A percentile compares a stretch with the other conserved stretches of the same genome.
Evolutionary conservation across 1,284 basidiomycete species (phyloP).

Genomic region (Coniferiporia weirii): DNA sequence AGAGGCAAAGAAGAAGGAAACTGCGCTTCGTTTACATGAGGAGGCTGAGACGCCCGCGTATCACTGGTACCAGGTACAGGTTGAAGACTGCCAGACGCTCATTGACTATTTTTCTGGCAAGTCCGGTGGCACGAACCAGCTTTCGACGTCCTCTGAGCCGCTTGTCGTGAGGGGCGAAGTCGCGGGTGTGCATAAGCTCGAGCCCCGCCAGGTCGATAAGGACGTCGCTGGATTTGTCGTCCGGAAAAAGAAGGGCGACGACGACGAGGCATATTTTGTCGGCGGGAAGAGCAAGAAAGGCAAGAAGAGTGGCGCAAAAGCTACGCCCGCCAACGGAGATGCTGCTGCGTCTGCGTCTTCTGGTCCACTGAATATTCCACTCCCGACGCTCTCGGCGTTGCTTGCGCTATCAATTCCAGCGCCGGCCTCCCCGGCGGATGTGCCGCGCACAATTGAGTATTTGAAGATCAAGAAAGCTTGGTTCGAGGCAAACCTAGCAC

Average conservation of each 20-base stretch:
- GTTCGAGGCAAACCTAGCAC: conserved; percentile 78
- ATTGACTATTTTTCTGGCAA: conserved; percentile 88
- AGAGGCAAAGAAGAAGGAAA: conserved; percentile 76
- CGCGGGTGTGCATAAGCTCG: conserved; percentile 75
- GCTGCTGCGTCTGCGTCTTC: conserved; percentile 29
- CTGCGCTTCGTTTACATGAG: conserved; percentile 80
- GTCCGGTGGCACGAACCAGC: conserved; percentile 44
- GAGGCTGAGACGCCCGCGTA: conserved; percentile 91
- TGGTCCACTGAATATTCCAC: conserved; percentile 71
- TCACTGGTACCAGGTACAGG: conserved; percentile 86
- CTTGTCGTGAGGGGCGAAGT: conserved; percentile 41
- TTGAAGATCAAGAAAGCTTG: conserved; percentile 93
- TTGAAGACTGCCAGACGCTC: conserved; percentile 95
- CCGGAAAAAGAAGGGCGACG: conserved; percentile 89
- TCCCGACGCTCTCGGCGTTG: conserved; percentile 83
- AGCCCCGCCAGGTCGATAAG: conserved; percentile 79
- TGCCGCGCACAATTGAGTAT: conserved; percentile 83
- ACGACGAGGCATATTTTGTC: conserved; percentile 82
- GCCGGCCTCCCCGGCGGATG: conserved; percentile 73
- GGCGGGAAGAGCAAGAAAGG: conserved; percentile 63
- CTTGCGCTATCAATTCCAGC: conserved; percentile 88
- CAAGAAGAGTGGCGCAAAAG: conserved; percentile 31
- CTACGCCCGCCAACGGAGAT: conserved; percentile 30
- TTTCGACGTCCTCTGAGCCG: conserved; percentile 29
- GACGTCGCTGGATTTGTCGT: conserved; percentile 68